Conservation (phyloP, 202 grass and related monocot species). For the Digitaria exilis region DNA sequence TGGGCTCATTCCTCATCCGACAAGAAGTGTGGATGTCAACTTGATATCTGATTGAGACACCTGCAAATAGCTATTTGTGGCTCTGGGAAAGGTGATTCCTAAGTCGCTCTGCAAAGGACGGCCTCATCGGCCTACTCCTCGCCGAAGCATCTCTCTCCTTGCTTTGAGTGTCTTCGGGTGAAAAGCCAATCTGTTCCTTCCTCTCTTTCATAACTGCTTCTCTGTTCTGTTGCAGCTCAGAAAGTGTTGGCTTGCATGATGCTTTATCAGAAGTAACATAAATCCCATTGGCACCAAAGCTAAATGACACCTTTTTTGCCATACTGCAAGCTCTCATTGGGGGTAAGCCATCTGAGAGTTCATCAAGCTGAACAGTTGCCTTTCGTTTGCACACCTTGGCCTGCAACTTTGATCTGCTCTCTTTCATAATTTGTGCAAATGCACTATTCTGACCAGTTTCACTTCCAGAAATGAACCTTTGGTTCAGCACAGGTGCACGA, state of each 20-base stretch:
- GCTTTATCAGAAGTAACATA: slow-evolving; percentile 29
- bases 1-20: slow-evolving; percentile 34
- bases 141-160: slow-evolving; percentile 40
- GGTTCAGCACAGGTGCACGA: slow-evolving; percentile 30
- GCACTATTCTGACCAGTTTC: slow-evolving; percentile 37
- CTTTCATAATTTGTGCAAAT: slow-evolving; percentile 39
- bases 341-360: slow-evolving; percentile 7
- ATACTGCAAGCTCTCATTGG: slow-evolving; percentile 21
- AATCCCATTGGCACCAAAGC: slow-evolving; percentile 29
- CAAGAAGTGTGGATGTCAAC: slow-evolving; percentile 24
- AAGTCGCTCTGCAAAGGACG: slow-evolving; percentile 40
- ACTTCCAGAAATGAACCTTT: slow-evolving; percentile 32
- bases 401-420: slow-evolving; percentile 31
- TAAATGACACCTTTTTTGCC: slow-evolving; percentile 37
- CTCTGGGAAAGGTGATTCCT: slow-evolving; percentile 8
- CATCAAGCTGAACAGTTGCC: slow-evolving; percentile 33
- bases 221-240: slow-evolving; percentile 41
- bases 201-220: slow-evolving; percentile 36
- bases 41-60: slow-evolving; percentile 30
- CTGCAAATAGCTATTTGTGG: slow-evolving; percentile 7
- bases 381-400: slow-evolving; percentile 35
- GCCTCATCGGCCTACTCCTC: slow-evolving; percentile 32
- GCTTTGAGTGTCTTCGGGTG: background rate
- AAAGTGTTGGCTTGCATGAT: slow-evolving; percentile 21
- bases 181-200: slow-evolving; percentile 21